Percentiles rank a stretch among this genome's conserved stretches.
Conservation (phyloP, 1,284 basidiomycete species). For the Agroathelia rolfsii region DNA sequence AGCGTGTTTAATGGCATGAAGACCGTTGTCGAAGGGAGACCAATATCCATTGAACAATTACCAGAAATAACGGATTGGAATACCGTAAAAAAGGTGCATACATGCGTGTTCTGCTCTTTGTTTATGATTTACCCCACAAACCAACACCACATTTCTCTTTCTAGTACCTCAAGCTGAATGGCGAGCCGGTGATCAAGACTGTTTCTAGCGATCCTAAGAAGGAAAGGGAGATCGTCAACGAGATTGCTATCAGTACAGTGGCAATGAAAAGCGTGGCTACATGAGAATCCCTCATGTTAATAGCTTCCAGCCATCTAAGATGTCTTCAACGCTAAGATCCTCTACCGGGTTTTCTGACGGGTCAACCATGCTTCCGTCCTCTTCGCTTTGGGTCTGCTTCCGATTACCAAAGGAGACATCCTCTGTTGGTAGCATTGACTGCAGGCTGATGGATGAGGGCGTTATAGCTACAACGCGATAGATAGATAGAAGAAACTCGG, state of each 20-base stretch:
- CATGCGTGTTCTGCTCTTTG: not conserved
- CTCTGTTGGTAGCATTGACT: too few species aligned
- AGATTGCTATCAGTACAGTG: conserved; percentile 64
- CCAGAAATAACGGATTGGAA: conserved; percentile 57
- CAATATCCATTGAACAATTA: conserved; percentile 38
- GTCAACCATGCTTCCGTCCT: too few species aligned
- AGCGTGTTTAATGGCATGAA: conserved; percentile 43
- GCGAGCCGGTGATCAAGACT: conserved; percentile 35
- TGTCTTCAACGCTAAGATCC: too few species aligned
- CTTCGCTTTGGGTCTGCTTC: too few species aligned
- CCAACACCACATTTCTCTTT: not conserved
- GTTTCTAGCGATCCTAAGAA: conserved; percentile 24
- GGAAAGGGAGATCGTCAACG: conserved; percentile 43
- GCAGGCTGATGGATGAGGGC: too few species aligned
- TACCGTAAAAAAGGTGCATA: conserved; percentile 57
- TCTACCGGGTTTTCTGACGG: too few species aligned
- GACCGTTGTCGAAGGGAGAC: conserved; percentile 44
- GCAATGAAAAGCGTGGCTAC: conserved; percentile 71
- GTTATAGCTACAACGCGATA: conserved; percentile 31
- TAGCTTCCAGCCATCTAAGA: too few species aligned
- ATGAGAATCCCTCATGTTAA: too few species aligned
- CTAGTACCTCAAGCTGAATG: conserved; percentile 71
- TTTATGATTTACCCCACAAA: not conserved
- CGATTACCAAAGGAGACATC: too few species aligned
- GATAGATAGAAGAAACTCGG: conserved; percentile 37